Base-by-base conservation (phyloP, 1,284 basidiomycete species). In the Coniferiporia sulphurascens region DNA sequence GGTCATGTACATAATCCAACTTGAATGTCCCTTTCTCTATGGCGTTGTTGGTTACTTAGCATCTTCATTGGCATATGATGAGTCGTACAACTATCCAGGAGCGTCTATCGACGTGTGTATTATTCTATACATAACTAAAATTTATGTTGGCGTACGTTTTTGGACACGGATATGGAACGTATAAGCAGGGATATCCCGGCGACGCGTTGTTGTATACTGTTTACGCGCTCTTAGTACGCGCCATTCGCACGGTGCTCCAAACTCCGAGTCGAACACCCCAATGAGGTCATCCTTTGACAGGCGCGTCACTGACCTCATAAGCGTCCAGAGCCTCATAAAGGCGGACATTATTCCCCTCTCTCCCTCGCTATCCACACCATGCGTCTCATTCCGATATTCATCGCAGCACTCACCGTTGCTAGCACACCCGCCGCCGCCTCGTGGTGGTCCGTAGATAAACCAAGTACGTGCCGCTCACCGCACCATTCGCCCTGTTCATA, bases 391-490 rank as follows among this genome's bases (percentile, higher is more conserved):
- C 55, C 72, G 34, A 55, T 79, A 50, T 59, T 78, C 55, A 62
- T 79, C 54, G 64, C 74, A 53, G 69, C 73, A 13, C 69, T 77
- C 36, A 68, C 74, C 21, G 44, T 72, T 45, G 67, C 75, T 32
- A 71, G 72, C 54, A 75, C 70, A 3, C 78, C 81, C 32, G 56
- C 48, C 36, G 59, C 58, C 43, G 81, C 80, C 1, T 82, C 79
- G 8, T 85, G 82, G 83, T 84, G 83, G 64, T 72, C 77, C 53
- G 73, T 75, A 35, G 72, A 69, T 65, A 71, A 62, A 55, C 72
- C 63, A 59, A 69, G 57, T 67, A 63, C 10, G 65, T 21, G n/a
- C 12, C 27, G 27, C 48, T 53, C 44, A n/a, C 8, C 15, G 15
- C 32, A 53, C n/a, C 15, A 5, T 19, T 32, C 21, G n/a, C 10